These are phyloP conservation scores for Kwoniella sp. DNA, from an alignment of 768 basidiomycete genomes.

Conservation along the genomic window DNA sequence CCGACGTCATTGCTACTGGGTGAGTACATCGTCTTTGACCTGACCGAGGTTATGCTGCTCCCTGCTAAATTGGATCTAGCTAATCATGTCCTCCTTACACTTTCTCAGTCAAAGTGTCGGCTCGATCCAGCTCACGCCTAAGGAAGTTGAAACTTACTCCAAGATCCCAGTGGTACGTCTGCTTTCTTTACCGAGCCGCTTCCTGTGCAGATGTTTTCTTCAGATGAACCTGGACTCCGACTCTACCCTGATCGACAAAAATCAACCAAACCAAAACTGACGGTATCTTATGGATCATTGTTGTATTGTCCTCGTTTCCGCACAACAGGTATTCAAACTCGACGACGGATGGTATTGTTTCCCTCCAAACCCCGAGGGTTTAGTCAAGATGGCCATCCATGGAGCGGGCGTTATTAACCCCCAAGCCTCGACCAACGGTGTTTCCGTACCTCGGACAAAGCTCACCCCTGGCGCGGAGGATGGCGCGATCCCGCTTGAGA, in stretches of 20 bases:
- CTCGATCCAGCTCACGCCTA: slow-evolving; percentile 70
- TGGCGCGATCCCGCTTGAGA: slow-evolving; percentile 70
- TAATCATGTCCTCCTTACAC: too few relatives aligned
- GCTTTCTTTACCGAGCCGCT: neutral
- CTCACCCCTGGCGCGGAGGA: slow-evolving; percentile 61
- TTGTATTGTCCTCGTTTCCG: neutral
- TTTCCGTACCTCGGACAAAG: slow-evolving; percentile 79
- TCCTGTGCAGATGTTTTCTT: too few relatives aligned
- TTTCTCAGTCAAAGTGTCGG: slow-evolving; percentile 72
- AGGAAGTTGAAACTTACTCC: slow-evolving; percentile 68
- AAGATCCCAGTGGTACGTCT: slow-evolving; percentile 56
- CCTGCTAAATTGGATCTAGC: too few relatives aligned
- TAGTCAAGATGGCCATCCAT: slow-evolving; percentile 81
- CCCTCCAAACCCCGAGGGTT: slow-evolving; percentile 58
- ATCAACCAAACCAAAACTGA: too few relatives aligned
- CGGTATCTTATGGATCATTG: too few relatives aligned
- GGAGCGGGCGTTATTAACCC: slow-evolving; percentile 66
- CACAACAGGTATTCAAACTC: slow-evolving; percentile 68
- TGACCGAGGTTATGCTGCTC: too few relatives aligned
- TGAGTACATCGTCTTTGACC: too few relatives aligned
- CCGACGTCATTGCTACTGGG: slow-evolving; percentile 77
- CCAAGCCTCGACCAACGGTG: slow-evolving; percentile 53
- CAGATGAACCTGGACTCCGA: too few relatives aligned
- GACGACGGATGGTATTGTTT: slow-evolving; percentile 77
- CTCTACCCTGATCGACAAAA: too few relatives aligned